Percentiles rank a stretch among this genome's conserved stretches.
Conservation (phyloP, 306 rosid genomes). For the Cucumis sativus region Cucumber_9930_V3 NC_026660.2:19313001-19313500, state of each 20-base stretch:
- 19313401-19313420: conserved; percentile 80
- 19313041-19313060: conserved; percentile 89
- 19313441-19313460: background rate
- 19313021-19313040: conserved; percentile 26
- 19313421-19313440: conserved; percentile 60
- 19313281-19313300: conserved; percentile 29
- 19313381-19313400: conserved; percentile 92
- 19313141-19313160: conserved; percentile 32
- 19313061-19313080: conserved; percentile 80
- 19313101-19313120: conserved; percentile 29
- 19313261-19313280: conserved; percentile 28
- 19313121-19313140: conserved; percentile 32
- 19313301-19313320: conserved; percentile 35
- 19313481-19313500: background rate
- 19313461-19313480: conserved; percentile 3
- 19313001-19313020: background rate
- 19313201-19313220: conserved; percentile 28
- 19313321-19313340: conserved; percentile 86
- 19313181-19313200: conserved; percentile 29
- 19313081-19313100: conserved; percentile 59
- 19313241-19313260: conserved; percentile 50
- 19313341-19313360: conserved; percentile 67
- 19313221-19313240: conserved; percentile 60
- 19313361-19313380: conserved; percentile 81
- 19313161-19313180: conserved; percentile 25